Base-by-base conservation (phyloP, 2,329 filamentous ascomycete species). In the Fusarium buharicum region DNA sequence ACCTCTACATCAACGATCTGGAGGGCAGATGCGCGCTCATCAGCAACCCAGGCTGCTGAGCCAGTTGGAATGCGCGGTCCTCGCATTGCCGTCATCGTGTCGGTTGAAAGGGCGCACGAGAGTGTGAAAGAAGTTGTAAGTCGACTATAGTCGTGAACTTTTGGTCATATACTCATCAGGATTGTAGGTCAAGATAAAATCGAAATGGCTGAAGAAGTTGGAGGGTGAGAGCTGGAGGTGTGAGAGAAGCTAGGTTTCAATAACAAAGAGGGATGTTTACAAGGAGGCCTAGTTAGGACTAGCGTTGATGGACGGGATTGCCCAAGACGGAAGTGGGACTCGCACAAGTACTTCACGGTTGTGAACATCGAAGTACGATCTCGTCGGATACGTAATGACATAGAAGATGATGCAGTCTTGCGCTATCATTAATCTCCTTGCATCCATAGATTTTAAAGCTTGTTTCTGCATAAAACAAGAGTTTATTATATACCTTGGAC, bases 1-100 rank as follows among this genome's bases (percentile, higher is more conserved):
- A 91, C 85, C 76, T 98, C 95, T 52, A 92, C 86, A 41, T 90
- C 84, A 14, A 90, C 85, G 62, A 97, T 88, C 65, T 91, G 85
- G 50, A 87, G 80, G 13, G 92, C 89, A 71, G 93, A 90, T 38
- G 89, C 84, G 69, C 93, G 86, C 81, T 99, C 95, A 66, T 92
- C 88, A 28, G 88, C 81, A 65, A 97, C 87, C 95, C 95, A 99
- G 78, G 89, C 82, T 70, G 87, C 81, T 59, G 92, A 95, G 75
- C 93, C 93, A 68, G 96, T 88, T 72, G 90, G 84, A 72, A 86
- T 76, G 76, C 86, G 86, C 78, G 85, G 79, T 74, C 80, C 78
- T 78, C 82, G 77, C 78, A 82, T 82, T 53, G 82, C 74, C 67
- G 74, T 73, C 76, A 78, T 78, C 56, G 54, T 72, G 59, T 50